phyloP scores from a whole-genome alignment of 805 yeast species.

The Kuraishia ogatae region DNA sequence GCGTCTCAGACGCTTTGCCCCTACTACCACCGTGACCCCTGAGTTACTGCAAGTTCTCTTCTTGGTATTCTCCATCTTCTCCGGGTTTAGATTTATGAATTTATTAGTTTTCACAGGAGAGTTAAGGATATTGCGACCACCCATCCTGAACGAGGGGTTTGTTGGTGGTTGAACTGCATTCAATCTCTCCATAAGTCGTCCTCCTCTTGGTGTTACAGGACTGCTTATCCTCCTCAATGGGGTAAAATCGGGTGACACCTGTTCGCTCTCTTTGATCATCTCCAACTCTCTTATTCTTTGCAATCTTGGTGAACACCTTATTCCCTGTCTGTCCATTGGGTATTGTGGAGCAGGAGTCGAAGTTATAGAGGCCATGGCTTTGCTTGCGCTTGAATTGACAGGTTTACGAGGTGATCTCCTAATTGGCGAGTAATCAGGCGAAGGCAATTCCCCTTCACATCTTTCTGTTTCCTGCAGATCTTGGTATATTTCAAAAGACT shows the following conservation, averaged over 20 bases:
- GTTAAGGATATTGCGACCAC: background rate
- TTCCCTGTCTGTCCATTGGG: background rate
- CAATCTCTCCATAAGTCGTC: background rate
- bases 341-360: background rate
- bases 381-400: background rate
- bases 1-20: background rate
- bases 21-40: background rate
- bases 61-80: background rate
- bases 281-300: background rate
- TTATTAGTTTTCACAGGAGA: background rate
- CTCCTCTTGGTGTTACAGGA: background rate
- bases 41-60: background rate
- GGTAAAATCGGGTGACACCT: slow-evolving; percentile 1
- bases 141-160: background rate
- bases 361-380: background rate
- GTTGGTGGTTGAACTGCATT: background rate
- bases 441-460: slow-evolving; percentile 1
- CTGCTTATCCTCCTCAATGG: background rate
- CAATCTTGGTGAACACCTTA: background rate
- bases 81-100: background rate
- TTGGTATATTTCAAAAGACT: background rate
- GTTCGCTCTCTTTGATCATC: background rate
- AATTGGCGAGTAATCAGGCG: slow-evolving; percentile 5
- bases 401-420: background rate
- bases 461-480: background rate